phyloP scores from a whole-genome alignment of 1,284 basidiomycete genomes.

The Dichomitus squalens region DNA sequence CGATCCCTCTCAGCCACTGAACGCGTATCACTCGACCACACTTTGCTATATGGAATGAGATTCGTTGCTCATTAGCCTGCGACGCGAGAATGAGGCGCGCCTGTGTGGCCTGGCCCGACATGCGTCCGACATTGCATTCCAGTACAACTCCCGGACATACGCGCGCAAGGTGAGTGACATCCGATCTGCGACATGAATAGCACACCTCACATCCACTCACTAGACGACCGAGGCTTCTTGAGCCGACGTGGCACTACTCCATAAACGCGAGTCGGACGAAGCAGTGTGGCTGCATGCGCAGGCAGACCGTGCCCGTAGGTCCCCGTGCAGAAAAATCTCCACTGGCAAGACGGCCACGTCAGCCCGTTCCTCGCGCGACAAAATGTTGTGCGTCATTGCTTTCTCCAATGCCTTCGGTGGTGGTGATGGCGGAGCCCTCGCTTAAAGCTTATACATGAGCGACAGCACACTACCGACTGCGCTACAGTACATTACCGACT shows the following conservation, averaged over 20 bases:
- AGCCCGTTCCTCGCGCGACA: not conserved
- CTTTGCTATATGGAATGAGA: no score
- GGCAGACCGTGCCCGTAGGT: not conserved
- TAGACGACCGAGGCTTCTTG: no score
- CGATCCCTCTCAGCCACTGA: no score
- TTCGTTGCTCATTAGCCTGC: no score
- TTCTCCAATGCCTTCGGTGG: not conserved
- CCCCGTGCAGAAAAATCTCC: no score
- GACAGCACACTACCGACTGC: no score
- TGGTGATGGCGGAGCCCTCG: not conserved
- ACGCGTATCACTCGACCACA: no score
- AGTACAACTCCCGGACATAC: not conserved
- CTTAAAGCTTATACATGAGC: not conserved
- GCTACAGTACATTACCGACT: no score
- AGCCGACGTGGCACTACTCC: not conserved
- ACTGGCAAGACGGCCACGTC: not conserved
- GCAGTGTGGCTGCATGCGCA: not conserved
- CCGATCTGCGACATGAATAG: no score
- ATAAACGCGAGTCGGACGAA: not conserved
- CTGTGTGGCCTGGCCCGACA: not conserved
- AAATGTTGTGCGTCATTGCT: not conserved
- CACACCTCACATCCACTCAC: no score
- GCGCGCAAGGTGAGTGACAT: no score
- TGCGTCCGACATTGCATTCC: not conserved
- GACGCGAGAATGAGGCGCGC: no score